A percentile compares a stretch with the other conserved stretches of the same genome.
Conservation (phyloP, 768 basidiomycete genomes). For the Mycena latifolia region DNA sequence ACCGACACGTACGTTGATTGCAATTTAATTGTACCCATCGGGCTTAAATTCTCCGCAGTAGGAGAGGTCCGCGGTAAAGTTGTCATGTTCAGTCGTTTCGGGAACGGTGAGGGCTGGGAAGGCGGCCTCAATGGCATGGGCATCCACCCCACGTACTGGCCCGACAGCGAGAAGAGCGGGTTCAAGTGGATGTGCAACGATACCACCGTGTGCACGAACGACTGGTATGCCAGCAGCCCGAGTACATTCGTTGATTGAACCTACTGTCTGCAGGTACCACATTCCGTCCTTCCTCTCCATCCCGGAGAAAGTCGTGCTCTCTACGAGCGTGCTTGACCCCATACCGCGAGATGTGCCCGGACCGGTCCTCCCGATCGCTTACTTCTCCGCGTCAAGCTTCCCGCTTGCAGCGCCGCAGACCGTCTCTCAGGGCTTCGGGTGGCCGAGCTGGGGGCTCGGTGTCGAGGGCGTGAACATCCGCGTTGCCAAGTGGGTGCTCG, state of each 20-base stretch:
- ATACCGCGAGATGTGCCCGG: slow-evolving; percentile 44
- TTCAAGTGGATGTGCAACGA: slow-evolving; percentile 86
- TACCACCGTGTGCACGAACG: slow-evolving; percentile 80
- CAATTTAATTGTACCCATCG: background rate
- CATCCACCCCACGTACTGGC: slow-evolving; percentile 91
- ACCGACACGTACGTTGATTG: slow-evolving; percentile 56
- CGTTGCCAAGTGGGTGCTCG: slow-evolving; percentile 79
- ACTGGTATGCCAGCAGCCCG: slow-evolving; percentile 64
- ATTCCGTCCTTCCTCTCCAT: slow-evolving; percentile 86
- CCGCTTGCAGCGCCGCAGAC: slow-evolving; percentile 84
- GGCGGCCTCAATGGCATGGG: slow-evolving; percentile 78
- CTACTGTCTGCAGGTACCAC: slow-evolving; percentile 54
- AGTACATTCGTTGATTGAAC: background rate
- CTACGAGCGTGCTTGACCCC: slow-evolving; percentile 66
- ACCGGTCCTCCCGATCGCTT: slow-evolving; percentile 78
- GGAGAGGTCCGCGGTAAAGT: slow-evolving; percentile 90
- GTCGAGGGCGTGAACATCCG: slow-evolving; percentile 89
- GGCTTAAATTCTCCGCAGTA: slow-evolving; percentile 43
- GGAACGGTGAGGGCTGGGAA: slow-evolving; percentile 78
- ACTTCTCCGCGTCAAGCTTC: slow-evolving; percentile 83
- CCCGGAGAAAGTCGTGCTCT: slow-evolving; percentile 80
- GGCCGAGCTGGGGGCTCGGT: slow-evolving; percentile 81
- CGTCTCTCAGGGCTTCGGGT: slow-evolving; percentile 88
- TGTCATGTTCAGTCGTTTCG: slow-evolving; percentile 90
- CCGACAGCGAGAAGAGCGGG: slow-evolving; percentile 77